Conservation (phyloP, 2,329 filamentous ascomycete species). For the Nothomitra cinnamomea region DNA sequence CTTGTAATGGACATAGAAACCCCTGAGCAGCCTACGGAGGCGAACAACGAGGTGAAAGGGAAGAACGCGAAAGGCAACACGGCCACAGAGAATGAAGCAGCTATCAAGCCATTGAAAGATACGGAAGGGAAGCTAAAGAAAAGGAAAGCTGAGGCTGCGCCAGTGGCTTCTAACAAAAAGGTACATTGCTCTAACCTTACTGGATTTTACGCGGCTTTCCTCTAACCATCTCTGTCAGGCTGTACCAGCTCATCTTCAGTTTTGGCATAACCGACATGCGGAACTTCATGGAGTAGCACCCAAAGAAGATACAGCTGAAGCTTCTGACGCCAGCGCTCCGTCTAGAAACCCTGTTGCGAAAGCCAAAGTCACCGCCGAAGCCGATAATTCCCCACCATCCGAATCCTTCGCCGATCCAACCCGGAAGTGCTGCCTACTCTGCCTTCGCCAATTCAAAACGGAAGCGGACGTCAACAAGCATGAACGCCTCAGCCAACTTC, state of each 20-base stretch:
- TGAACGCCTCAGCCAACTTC: conserved; percentile 39
- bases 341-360: conserved; percentile 13
- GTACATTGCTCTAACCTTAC: conserved; percentile 5
- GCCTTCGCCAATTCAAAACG: conserved; percentile 39
- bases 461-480: conserved; percentile 39
- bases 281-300: conserved; percentile 40
- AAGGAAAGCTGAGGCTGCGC: conserved; percentile 26
- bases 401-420: conserved; percentile 44
- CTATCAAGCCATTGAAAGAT: conserved; percentile 22
- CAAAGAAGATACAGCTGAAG: conserved; percentile 13
- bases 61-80: conserved; percentile 7
- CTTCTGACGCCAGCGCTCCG: conserved; percentile 11
- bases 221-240: conserved; percentile 13
- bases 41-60: conserved; percentile 6
- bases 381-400: conserved; percentile 21
- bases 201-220: neutral
- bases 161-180: conserved; percentile 13
- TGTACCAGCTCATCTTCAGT: conserved; percentile 48
- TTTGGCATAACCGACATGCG: conserved; percentile 54
- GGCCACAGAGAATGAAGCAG: conserved; percentile 12
- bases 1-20: conserved; percentile 38
- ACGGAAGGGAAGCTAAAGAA: conserved; percentile 26
- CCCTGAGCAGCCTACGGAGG: conserved; percentile 16
- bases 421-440: conserved; percentile 43
- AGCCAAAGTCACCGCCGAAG: conserved; percentile 13